Evolutionary conservation across 75 land plant genomes (phyloP).

Genomic region (Picea glauca): DNA sequence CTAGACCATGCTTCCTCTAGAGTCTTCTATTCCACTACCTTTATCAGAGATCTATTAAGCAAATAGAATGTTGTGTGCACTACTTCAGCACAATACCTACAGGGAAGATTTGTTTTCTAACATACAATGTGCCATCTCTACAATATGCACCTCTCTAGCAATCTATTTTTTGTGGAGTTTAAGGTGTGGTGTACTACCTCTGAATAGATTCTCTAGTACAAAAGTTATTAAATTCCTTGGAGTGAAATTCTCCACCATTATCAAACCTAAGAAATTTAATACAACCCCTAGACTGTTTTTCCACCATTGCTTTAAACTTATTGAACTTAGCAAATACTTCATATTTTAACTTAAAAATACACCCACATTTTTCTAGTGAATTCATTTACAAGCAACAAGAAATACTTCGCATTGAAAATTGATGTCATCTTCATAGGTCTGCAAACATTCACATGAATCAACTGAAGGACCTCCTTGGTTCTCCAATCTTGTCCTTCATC

Average conservation of each 20-base stretch:
- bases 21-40: not conserved
- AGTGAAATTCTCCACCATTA: not conserved
- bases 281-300: not conserved
- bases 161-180: not conserved
- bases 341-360: not conserved
- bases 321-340: not conserved
- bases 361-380: not conserved
- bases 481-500: too few species aligned
- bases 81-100: not conserved
- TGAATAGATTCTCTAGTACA: not conserved
- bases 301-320: not conserved
- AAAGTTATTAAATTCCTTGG: not conserved
- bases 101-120: not conserved
- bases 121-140: not conserved
- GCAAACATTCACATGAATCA: not conserved
- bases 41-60: not conserved
- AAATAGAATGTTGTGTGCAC: not conserved
- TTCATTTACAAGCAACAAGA: not conserved
- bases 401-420: not conserved
- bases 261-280: too few species aligned
- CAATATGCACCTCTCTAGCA: not conserved
- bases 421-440: not conserved
- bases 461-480: too few species aligned
- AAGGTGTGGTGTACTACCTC: not conserved
- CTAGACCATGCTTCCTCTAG: too few species aligned